These are phyloP conservation scores for Xanthoceras sorbifolium DNA, from an alignment of 345 rosid species.

Conservation along the genomic window DNA sequence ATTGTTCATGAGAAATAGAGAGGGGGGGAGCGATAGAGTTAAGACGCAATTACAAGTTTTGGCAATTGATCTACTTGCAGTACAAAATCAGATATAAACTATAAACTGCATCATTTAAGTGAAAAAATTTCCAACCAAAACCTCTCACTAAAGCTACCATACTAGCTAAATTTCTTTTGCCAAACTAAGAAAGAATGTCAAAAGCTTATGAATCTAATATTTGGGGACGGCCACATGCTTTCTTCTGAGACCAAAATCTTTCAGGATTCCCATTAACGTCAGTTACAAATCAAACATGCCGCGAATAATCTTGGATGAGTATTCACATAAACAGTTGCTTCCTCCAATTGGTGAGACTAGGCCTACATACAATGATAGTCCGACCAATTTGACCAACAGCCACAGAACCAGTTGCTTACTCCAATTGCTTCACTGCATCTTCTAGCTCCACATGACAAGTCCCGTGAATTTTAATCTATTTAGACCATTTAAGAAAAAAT, in stretches of 20 bases:
- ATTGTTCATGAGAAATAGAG: no score
- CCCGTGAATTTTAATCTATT: constrained; percentile 74
- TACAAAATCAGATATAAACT: background rate
- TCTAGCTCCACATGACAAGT: constrained; percentile 81
- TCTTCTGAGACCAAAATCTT: background rate
- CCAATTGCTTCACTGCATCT: constrained; percentile 60
- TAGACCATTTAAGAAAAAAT: constrained; percentile 5
- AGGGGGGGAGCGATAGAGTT: no score
- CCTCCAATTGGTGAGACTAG: constrained; percentile 76
- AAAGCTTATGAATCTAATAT: background rate
- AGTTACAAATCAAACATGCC: background rate
- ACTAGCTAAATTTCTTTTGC: background rate
- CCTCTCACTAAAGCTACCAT: background rate
- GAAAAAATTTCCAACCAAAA: background rate
- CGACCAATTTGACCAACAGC: constrained; percentile 76
- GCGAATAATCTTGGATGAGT: background rate
- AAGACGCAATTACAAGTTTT: no score
- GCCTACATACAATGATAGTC: constrained; percentile 81
- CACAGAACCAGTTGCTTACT: constrained; percentile 69
- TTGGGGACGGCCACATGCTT: no score
- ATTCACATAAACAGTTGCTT: background rate
- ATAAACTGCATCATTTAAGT: background rate
- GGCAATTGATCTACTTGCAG: background rate
- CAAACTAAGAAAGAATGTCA: background rate
- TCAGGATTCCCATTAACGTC: background rate